Evolutionary conservation across 345 rosid species (phyloP).

Genomic region (Aegle marmelos): DNA sequence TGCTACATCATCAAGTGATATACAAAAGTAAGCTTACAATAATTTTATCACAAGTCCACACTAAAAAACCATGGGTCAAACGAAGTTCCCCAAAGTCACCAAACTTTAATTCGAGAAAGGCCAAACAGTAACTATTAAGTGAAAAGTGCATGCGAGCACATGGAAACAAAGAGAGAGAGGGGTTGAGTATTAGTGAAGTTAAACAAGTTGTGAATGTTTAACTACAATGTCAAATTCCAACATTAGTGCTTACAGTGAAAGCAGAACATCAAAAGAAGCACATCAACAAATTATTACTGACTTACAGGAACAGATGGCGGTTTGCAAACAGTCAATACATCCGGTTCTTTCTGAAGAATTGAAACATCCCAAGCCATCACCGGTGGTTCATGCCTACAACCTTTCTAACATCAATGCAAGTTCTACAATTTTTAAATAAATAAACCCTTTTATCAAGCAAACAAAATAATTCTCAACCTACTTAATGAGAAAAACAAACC

Average conservation of each 20-base stretch:
- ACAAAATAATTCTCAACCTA: neutral
- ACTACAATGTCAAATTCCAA: neutral
- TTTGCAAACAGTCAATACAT: conserved; percentile 80
- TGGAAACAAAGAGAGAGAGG: neutral
- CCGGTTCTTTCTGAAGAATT: conserved; percentile 62
- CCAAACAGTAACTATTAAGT: neutral
- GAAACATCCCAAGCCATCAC: conserved; percentile 59
- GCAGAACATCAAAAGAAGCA: neutral
- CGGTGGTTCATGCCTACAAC: conserved; percentile 90
- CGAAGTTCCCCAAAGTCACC: neutral
- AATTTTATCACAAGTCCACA: neutral
- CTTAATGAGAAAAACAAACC: conserved; percentile 34
- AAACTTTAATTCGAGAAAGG: neutral
- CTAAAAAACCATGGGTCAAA: neutral
- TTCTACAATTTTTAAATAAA: conserved; percentile 15
- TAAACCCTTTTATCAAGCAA: neutral
- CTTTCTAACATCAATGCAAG: conserved; percentile 31
- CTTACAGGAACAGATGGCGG: conserved; percentile 92
- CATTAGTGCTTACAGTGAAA: neutral
- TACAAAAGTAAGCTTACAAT: neutral
- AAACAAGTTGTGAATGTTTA: neutral
- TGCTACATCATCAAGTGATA: neutral
- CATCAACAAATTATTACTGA: conserved; percentile 5
- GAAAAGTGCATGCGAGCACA: neutral
- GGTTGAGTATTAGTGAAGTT: neutral